Conservation (phyloP, 2,329 filamentous ascomycete genomes). For the Pseudopyrenochaeta lycopersici region DNA sequence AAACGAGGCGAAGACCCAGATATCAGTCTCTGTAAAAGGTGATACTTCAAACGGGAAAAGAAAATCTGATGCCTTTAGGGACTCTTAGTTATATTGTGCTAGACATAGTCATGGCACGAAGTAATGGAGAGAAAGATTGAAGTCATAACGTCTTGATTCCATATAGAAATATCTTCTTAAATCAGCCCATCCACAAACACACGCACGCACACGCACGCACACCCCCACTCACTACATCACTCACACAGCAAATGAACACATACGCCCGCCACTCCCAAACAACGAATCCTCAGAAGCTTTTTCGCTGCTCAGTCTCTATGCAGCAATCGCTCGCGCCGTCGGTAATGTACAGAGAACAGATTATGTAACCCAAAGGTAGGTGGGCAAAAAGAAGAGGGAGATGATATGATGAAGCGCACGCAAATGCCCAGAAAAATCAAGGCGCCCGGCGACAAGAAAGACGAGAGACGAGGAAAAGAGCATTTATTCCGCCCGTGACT, state of each 20-base stretch:
- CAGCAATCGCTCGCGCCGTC: slow-evolving; percentile 2
- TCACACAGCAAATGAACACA: too few species aligned
- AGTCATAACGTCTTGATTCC: slow-evolving; percentile 47
- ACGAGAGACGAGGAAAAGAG: neutral
- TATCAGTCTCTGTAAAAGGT: too few species aligned
- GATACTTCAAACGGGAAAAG: too few species aligned
- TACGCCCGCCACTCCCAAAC: too few species aligned
- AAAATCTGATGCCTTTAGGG: neutral
- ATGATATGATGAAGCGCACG: slow-evolving; percentile 1
- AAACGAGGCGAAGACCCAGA: too few species aligned
- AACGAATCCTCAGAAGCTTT: neutral
- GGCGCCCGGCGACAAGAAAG: slow-evolving; percentile 11
- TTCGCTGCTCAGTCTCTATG: neutral
- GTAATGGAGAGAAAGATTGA: slow-evolving; percentile 5
- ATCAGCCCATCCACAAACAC: neutral
- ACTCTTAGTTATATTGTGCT: neutral
- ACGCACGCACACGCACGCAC: slow-evolving; percentile 1
- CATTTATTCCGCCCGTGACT: neutral
- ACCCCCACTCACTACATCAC: neutral
- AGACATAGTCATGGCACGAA: neutral
- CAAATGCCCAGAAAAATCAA: neutral
- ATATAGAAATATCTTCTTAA: slow-evolving; percentile 19
- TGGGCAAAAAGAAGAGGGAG: slow-evolving; percentile 2
- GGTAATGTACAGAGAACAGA: slow-evolving; percentile 42
- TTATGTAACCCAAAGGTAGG: slow-evolving; percentile 25